Percentiles rank a stretch among this genome's conserved stretches.
These are phyloP conservation scores for Penicillium malachiteum DNA, from an alignment of 495 filamentous ascomycete species.

Conservation along the genomic window DNA sequence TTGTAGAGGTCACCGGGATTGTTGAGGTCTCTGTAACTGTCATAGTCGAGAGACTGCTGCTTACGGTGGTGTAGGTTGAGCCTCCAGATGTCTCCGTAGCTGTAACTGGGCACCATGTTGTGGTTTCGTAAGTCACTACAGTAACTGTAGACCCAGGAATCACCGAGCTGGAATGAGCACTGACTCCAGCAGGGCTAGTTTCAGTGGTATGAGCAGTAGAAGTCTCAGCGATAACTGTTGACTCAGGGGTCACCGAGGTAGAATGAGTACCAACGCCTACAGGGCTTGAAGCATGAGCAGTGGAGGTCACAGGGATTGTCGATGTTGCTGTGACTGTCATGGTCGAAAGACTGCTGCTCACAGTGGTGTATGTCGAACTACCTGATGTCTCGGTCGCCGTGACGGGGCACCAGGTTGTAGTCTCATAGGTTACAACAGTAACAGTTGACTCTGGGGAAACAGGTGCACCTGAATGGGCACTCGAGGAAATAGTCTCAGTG, in stretches of 20 bases:
- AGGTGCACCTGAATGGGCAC: background rate
- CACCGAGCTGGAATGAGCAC: background rate
- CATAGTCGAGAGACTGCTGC: constrained; percentile 41
- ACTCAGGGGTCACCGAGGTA: constrained; percentile 4
- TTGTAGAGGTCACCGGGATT: constrained; percentile 5
- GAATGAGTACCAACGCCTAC: background rate
- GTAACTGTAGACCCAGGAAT: constrained; percentile 6
- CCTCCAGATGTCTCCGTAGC: constrained; percentile 35
- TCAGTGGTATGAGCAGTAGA: background rate
- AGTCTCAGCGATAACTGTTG: constrained; percentile 29
- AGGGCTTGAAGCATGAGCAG: constrained; percentile 14
- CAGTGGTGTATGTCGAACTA: constrained; percentile 28
- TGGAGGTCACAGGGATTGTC: constrained; percentile 35
- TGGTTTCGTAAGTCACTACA: constrained; percentile 22
- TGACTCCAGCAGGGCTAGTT: background rate
- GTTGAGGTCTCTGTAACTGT: constrained; percentile 41
- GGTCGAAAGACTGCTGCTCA: constrained; percentile 36
- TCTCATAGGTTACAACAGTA: constrained; percentile 20
- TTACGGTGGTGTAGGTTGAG: constrained; percentile 32
- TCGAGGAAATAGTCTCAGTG: constrained; percentile 3
- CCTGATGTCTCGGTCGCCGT: constrained; percentile 35
- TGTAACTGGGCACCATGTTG: constrained; percentile 47
- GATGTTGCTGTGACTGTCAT: constrained; percentile 34
- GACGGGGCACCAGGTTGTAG: constrained; percentile 42
- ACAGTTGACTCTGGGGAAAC: constrained; percentile 2